Base-by-base conservation (phyloP, 108 stramenopile genomes). In the Epithemia pelagica region DNA sequence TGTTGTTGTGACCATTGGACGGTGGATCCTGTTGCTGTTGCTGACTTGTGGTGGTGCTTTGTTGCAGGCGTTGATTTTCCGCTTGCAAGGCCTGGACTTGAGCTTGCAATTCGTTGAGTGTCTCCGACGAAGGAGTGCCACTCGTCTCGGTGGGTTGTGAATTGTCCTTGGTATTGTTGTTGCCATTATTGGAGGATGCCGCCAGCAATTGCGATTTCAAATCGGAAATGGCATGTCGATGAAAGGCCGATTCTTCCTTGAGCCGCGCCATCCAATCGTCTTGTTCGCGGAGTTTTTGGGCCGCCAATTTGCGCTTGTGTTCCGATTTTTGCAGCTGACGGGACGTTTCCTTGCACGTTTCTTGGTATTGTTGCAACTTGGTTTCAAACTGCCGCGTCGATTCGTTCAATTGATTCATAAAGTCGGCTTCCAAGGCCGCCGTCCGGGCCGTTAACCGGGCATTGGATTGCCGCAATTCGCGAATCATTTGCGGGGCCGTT, bases 131-230 rank as follows among this genome's bases (percentile, higher is more conserved):
- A 10, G 37, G 37, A 46, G 5, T 46, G 37, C 37, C 37, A 10
- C 15, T 15, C 10, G 37, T 46, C 10, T 15, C 15, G 37, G 37
- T 46, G 5, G 5, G 10, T 15, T 5, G 10, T 10, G 37, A 5
- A 46, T 5, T 15, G 15, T 5, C 37, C 5, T 5, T 15, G 15
- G 37, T 15, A 46, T 15, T 46, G 15, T 46, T 46, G 15, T 46
- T 46, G 37, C 10, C 37, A 5, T 5, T 10, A 10, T 5, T 15
- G 18, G 8, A 62, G 52, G 83, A 78, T 65, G 85, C 59, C 58
- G 83, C 80, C 55, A 83, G 81, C 52, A 90, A 68, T 70, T 90
- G 86, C 67, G 80, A 79, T 71, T 87, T 87, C 33, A 90, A 61
- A 67, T 87, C 84, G 22, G 77, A 67, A 66, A 87, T 87, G 69